Base-by-base conservation (phyloP, 2,329 filamentous ascomycete species). In the Stachybotrys elegans region DNA sequence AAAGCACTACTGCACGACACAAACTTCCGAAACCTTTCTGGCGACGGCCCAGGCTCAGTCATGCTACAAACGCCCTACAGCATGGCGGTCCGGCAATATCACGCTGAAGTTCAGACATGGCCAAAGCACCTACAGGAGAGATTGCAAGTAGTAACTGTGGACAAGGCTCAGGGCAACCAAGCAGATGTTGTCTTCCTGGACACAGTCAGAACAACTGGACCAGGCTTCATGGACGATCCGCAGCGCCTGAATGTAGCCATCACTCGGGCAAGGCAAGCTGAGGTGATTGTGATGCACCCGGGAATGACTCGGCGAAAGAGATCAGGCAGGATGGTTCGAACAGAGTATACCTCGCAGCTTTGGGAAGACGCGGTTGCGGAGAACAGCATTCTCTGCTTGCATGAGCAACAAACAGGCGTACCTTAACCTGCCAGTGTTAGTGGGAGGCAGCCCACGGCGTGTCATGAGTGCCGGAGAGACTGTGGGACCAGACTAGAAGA, bases 161-260 rank as follows among this genome's bases (percentile, higher is more conserved):
- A 73, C 40, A 69, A 63, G 5, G 65, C 68, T 0, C 71, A 74
- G 31, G 72, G 72, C 0, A 69, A 71, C 13, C 68, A 75, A 45
- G 70, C 72, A 0, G 72, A 75, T 32, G 58, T 73, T 5, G 69
- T 75, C 0, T 67, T 73, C 25, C 57, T 75, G 0, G 72, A 75
- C 53, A 60, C 73, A 48, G 71, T 74, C 3, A 58, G 67, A n/a
- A 65, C 66, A 0, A 55, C 52, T 0, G 56, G 55, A 1, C 65
- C 67, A 0, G 60, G 58, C 0, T 73, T 73, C 40, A 66, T 73
- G 53, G 63, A 73, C 19, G 65, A 73, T 14, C 56, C 64, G 0
- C 66, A 70, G 29, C 58, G 71, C 0, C 60, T 75, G 3, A 73
- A 71, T 14, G 71, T 75, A 0, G 69, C 69, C 0, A 57, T 73